phyloP scores from a whole-genome alignment of 176 grass and related monocot species.

The Eremochloa ophiuroides region DNA sequence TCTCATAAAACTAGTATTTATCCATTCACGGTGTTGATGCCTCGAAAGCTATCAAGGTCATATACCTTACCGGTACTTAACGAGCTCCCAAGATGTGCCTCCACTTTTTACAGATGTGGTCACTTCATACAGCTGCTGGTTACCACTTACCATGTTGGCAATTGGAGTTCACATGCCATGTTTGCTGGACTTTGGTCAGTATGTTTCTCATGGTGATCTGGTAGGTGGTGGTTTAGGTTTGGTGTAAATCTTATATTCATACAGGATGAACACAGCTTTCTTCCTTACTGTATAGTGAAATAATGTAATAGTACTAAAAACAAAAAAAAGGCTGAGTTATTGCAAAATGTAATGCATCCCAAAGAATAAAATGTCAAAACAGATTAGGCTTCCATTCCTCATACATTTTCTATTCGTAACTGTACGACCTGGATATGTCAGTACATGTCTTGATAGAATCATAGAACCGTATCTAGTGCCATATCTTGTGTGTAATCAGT shows the following conservation, averaged over 20 bases:
- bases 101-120: neutral
- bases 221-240: constrained; percentile 2
- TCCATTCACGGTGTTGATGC: neutral
- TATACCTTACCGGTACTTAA: neutral
- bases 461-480: neutral
- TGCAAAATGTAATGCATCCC: constrained; percentile 27
- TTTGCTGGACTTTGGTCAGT: neutral
- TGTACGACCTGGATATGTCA: neutral
- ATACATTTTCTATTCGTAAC: neutral
- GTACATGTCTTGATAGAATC: neutral
- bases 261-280: constrained; percentile 20
- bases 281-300: constrained; percentile 43
- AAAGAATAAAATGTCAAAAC: constrained; percentile 30
- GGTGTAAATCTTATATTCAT: constrained; percentile 37
- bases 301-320: constrained; percentile 20
- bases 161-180: constrained; percentile 10
- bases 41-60: neutral
- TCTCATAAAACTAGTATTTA: neutral
- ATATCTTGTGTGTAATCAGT: neutral
- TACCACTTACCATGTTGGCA: constrained; percentile 4
- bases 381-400: constrained; percentile 3
- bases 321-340: neutral
- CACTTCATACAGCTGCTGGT: neutral
- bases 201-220: constrained; percentile 25
- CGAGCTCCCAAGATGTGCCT: neutral